phyloP scores from a whole-genome alignment of 306 rosid genomes.

The Prosopis cineraria region DNA sequence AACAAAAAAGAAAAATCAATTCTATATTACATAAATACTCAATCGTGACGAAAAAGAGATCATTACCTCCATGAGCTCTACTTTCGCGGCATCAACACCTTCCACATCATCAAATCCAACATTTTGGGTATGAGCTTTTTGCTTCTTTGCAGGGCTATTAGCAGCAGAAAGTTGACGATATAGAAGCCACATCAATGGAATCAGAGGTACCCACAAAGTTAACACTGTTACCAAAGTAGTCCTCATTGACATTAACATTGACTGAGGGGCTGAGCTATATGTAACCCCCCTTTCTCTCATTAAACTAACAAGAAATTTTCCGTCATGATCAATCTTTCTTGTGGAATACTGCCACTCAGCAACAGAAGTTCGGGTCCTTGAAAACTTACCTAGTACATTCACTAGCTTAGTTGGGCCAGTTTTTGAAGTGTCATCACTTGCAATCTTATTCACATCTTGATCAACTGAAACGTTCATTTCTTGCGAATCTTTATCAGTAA shows the following conservation, averaged over 20 bases:
- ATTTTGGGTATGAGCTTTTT: slow-evolving; percentile 55
- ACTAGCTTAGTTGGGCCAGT: slow-evolving; percentile 33
- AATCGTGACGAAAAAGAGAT: slow-evolving; percentile 16
- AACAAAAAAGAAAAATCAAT: slow-evolving; percentile 18
- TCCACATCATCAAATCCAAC: slow-evolving; percentile 95
- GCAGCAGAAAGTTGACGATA: slow-evolving; percentile 92
- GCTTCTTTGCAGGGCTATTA: slow-evolving; percentile 87
- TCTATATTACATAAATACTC: slow-evolving; percentile 1
- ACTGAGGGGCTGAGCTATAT: slow-evolving; percentile 91
- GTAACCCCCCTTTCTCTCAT: slow-evolving; percentile 86
- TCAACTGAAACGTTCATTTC: slow-evolving; percentile 36
- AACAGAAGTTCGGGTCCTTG: slow-evolving; percentile 46
- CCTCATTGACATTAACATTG: slow-evolving; percentile 73
- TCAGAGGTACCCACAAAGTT: slow-evolving; percentile 88
- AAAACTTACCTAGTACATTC: slow-evolving; percentile 46
- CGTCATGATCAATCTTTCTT: slow-evolving; percentile 87
- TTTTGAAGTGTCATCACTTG: slow-evolving; percentile 42
- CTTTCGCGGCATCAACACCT: slow-evolving; percentile 93
- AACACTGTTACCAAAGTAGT: slow-evolving; percentile 72
- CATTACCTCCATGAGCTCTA: slow-evolving; percentile 93
- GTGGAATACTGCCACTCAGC: slow-evolving; percentile 82
- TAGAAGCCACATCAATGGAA: slow-evolving; percentile 96
- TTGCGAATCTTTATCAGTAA: slow-evolving; percentile 45
- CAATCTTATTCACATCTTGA: slow-evolving; percentile 33
- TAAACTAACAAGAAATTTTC: slow-evolving; percentile 75